Conservation (phyloP, 2,329 filamentous ascomycete species). For the Colletotrichum sublineola region DNA sequence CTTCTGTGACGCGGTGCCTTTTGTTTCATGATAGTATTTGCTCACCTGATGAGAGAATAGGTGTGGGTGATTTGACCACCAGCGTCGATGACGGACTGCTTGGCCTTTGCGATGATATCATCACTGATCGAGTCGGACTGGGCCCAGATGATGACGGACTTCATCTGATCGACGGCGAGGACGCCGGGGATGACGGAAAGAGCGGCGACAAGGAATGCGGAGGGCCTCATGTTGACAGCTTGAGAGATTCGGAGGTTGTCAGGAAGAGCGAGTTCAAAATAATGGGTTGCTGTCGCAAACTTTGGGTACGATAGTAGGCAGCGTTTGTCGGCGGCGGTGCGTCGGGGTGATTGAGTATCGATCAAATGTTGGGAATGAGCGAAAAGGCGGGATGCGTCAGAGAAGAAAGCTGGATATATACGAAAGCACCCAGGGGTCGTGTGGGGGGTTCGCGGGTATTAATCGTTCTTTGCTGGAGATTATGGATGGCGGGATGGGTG, state of each 20-base stretch:
- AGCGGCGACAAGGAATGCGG: slow-evolving; percentile 65
- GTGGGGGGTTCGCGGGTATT: slow-evolving; percentile 34
- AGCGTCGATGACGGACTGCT: slow-evolving; percentile 75
- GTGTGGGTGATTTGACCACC: slow-evolving; percentile 85
- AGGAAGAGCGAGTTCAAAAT: not conserved
- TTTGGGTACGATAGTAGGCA: slow-evolving; percentile 7
- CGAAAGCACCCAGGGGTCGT: slow-evolving; percentile 12
- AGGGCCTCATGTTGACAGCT: slow-evolving; percentile 72
- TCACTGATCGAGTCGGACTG: slow-evolving; percentile 74
- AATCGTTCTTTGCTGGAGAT: slow-evolving; percentile 38
- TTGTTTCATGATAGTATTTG: not conserved
- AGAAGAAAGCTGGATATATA: slow-evolving; percentile 5
- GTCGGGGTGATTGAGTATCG: slow-evolving; percentile 20
- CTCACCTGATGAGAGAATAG: slow-evolving; percentile 78
- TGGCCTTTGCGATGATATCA: slow-evolving; percentile 77
- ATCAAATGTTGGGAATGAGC: slow-evolving; percentile 20
- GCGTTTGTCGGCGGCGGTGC: slow-evolving; percentile 5
- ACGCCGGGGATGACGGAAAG: slow-evolving; percentile 71
- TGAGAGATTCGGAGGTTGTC: not conserved
- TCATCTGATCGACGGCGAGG: slow-evolving; percentile 74
- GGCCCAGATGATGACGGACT: slow-evolving; percentile 84
- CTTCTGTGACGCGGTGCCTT: not conserved
- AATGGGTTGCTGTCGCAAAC: slow-evolving; percentile 10
- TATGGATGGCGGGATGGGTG: slow-evolving; percentile 15
- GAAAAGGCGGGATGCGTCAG: slow-evolving; percentile 15